phyloP scores from a whole-genome alignment of 2,329 filamentous ascomycete species.

The Phaeophleospora eucalypticola region DNA sequence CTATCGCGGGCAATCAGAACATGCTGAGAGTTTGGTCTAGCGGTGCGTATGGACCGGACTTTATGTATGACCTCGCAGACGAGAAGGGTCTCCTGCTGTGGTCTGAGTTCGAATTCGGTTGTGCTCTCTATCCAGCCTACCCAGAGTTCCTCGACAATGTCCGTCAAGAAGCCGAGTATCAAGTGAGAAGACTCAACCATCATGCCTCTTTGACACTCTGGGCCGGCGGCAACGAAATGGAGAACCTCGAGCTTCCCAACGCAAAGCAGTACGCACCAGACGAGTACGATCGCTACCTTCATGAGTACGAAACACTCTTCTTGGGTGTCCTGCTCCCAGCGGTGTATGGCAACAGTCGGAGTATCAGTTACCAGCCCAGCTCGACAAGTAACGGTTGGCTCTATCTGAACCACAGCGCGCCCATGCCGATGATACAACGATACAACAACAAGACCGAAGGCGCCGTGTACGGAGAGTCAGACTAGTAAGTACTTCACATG shows the following conservation, averaged over 20 bases:
- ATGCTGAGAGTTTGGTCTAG: conserved; percentile 61
- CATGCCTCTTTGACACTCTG: conserved; percentile 46
- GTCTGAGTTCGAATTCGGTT: conserved; percentile 61
- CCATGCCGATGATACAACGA: conserved; percentile 49
- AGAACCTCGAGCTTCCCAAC: conserved; percentile 49
- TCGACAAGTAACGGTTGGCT: conserved; percentile 59
- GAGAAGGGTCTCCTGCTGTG: conserved; percentile 58
- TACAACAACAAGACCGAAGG: conserved; percentile 54
- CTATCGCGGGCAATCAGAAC: conserved; percentile 58
- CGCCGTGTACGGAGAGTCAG: conserved; percentile 56
- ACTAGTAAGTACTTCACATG: conserved; percentile 19
- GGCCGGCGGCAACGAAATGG: conserved; percentile 54
- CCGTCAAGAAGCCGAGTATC: conserved; percentile 54
- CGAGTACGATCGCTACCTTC: conserved; percentile 40
- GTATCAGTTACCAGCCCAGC: conserved; percentile 58
- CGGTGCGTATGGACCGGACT: conserved; percentile 56
- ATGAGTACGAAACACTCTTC: conserved; percentile 58
- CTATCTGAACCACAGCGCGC: conserved; percentile 49
- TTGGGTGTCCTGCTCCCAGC: conserved; percentile 52
- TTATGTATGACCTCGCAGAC: conserved; percentile 60
- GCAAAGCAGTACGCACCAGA: conserved; percentile 42
- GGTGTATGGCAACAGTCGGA: conserved; percentile 56
- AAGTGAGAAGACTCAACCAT: conserved; percentile 60
- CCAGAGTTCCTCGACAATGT: conserved; percentile 54
- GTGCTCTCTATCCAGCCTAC: conserved; percentile 56